A percentile compares a stretch with the other conserved stretches of the same genome.
These are phyloP conservation scores for Hymenoscyphus linearis DNA, from an alignment of 2,329 filamentous ascomycete species.

Conservation along the genomic window DNA sequence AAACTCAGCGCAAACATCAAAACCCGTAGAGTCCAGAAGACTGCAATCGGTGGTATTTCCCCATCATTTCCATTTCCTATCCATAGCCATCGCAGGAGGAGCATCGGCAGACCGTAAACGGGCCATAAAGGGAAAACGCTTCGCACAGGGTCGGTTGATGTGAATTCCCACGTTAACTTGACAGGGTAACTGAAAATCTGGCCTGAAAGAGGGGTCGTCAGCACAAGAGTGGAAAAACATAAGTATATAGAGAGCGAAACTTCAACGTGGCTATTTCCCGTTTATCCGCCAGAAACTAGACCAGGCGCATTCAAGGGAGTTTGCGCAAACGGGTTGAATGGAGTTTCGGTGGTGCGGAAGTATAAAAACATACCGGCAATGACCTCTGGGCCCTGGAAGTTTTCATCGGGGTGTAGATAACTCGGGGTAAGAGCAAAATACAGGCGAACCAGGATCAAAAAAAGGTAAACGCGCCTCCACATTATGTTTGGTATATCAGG, in stretches of 20 bases:
- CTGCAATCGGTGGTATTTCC: slow-evolving; percentile 73
- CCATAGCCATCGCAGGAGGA: slow-evolving; percentile 87
- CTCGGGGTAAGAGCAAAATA: slow-evolving; percentile 93
- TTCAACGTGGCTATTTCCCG: slow-evolving; percentile 9
- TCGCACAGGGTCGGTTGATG: slow-evolving; percentile 78
- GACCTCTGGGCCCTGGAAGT: slow-evolving; percentile 95
- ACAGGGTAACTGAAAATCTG: slow-evolving; percentile 90
- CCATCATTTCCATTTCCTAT: slow-evolving; percentile 73
- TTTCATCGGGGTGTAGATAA: slow-evolving; percentile 97
- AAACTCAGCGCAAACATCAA: slow-evolving; percentile 96
- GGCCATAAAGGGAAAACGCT: slow-evolving; percentile 97
- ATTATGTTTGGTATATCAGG: slow-evolving; percentile 44
- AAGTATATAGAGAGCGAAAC: neutral
- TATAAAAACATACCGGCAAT: slow-evolving; percentile 72
- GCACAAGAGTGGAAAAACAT: slow-evolving; percentile 2
- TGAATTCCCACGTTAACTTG: slow-evolving; percentile 93
- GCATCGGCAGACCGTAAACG: slow-evolving; percentile 90
- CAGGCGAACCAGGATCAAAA: slow-evolving; percentile 79
- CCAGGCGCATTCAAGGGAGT: neutral
- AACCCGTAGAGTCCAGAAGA: slow-evolving; percentile 83
- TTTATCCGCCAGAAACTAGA: neutral
- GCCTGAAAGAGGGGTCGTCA: slow-evolving; percentile 46
- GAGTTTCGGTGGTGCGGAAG: neutral
- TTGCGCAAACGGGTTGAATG: neutral
- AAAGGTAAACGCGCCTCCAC: slow-evolving; percentile 87